Base-by-base conservation (phyloP, 2,329 filamentous ascomycete genomes). In the Exophiala xenobiotica region DNA sequence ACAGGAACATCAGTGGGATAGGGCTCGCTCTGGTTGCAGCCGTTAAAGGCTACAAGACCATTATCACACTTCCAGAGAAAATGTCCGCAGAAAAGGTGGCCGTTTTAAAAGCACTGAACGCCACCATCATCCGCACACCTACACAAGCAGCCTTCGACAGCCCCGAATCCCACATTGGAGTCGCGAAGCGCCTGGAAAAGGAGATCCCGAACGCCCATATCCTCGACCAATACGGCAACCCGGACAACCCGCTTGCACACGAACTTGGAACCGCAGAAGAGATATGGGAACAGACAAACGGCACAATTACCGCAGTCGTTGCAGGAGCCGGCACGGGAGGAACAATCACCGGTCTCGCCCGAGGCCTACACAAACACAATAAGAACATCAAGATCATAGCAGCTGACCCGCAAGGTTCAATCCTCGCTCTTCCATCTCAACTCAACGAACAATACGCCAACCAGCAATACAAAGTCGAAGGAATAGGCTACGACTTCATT, bases 31-130 rank as follows among this genome's bases (percentile, higher is more conserved):
- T 99, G 26, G 92, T 97, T 14, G 92, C 83, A 51, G 93, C 93
- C 12, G 88, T 99, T 66, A 97, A 96, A 77, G 92, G 68, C 62
- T 99, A 97, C 79, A 92, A 92, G 73, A 95, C 91, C 33, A 97
- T 99, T 73, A 99, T 99, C 70, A 99, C 93, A 8, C 82, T 99
- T 39, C 93, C 93, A 45, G 93, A 99, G 75, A 99, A 99, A 79
- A 99, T 99, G 93, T 96, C 90, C 1, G 88, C 90, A 41, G 93
- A 99, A 74, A 99, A 99, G 74, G 93, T 99, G 31, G 87, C 92
- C 2, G 93, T 99, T 22, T 80, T 99, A 56, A 88, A 90, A 63
- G 92, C 93, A 23, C 81, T 99, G 46, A 92, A 92, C 59, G 93
- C 93, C 35, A 96, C 95, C 67, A 97, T 99, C 72, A 96, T 99